Evolutionary conservation across 192 early-diverging fungal genomes (phyloP).

Genomic region (Coemansia sp.): DNA sequence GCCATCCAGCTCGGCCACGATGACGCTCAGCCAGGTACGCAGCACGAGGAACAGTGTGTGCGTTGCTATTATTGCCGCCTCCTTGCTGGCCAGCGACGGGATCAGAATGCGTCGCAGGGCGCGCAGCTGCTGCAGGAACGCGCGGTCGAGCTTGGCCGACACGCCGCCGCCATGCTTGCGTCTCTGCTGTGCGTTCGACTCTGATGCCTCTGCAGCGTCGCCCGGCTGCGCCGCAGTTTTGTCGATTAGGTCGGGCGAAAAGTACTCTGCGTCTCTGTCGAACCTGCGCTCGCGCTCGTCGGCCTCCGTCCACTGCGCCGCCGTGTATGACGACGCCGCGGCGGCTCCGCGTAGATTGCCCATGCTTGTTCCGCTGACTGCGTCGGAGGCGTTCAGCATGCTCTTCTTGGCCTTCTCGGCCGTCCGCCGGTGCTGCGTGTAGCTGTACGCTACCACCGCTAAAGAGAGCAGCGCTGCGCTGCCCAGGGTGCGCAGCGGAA

Average conservation of each 20-base stretch:
- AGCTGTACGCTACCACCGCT: slow-evolving; percentile 42
- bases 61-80: slow-evolving; percentile 71
- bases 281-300: slow-evolving; percentile 49
- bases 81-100: slow-evolving; percentile 76
- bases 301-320: slow-evolving; percentile 36
- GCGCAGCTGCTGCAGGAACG: slow-evolving; percentile 57
- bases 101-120: slow-evolving; percentile 80
- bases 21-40: slow-evolving; percentile 86
- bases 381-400: slow-evolving; percentile 25
- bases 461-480: slow-evolving; percentile 36
- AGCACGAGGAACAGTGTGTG: slow-evolving; percentile 86
- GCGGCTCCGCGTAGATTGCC: slow-evolving; percentile 25
- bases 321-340: slow-evolving; percentile 25
- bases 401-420: slow-evolving; percentile 47
- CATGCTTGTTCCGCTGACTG: slow-evolving; percentile 40
- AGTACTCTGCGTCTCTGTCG: slow-evolving; percentile 39
- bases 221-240: neutral
- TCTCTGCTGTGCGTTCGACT: too few relatives aligned
- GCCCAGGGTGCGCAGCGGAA: slow-evolving; percentile 31
- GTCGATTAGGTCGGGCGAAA: slow-evolving; percentile 17
- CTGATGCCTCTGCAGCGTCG: too few relatives aligned
- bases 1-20: slow-evolving; percentile 91
- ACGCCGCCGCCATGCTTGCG: neutral
- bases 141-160: slow-evolving; percentile 31
- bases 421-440: slow-evolving; percentile 35